Evolutionary conservation across 2,329 filamentous ascomycete genomes (phyloP).

Genomic region (Chlorencoelia australis): DNA sequence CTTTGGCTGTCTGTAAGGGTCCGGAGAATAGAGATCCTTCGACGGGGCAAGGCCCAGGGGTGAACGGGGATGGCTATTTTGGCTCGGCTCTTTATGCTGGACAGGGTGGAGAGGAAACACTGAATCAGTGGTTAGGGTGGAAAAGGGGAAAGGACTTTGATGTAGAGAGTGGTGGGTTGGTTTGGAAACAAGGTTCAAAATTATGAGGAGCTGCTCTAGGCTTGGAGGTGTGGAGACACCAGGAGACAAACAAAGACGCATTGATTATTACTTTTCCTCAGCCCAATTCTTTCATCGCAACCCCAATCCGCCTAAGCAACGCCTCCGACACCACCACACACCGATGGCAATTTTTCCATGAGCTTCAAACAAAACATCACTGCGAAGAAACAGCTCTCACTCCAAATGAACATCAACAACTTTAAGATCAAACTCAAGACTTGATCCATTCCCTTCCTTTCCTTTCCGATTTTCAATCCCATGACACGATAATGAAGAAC

Average conservation of each 20-base stretch:
- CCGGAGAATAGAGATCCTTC: conserved; percentile 27
- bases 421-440: too few relatives aligned
- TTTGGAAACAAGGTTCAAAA: conserved; percentile 36
- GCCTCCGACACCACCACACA: too few relatives aligned
- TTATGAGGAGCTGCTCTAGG: too few relatives aligned
- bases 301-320: conserved; percentile 4
- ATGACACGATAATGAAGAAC: too few relatives aligned
- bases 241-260: too few relatives aligned
- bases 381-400: too few relatives aligned
- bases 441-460: too few relatives aligned
- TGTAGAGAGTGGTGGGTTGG: conserved; percentile 51
- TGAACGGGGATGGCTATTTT: conserved; percentile 58
- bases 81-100: conserved; percentile 52
- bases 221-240: too few relatives aligned
- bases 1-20: conserved; percentile 46
- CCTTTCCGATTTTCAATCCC: too few relatives aligned
- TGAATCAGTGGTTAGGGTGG: conserved; percentile 73
- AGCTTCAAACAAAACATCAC: too few relatives aligned
- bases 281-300: conserved; percentile 3
- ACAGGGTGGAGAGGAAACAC: conserved; percentile 58
- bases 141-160: conserved; percentile 59
- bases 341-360: too few relatives aligned
- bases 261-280: conserved; percentile 7
- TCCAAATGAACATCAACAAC: too few relatives aligned
- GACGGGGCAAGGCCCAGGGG: conserved; percentile 51